These are phyloP conservation scores for Penicillium occitanis DNA, from an alignment of 2,329 filamentous ascomycete genomes.

Conservation along the genomic window DNA sequence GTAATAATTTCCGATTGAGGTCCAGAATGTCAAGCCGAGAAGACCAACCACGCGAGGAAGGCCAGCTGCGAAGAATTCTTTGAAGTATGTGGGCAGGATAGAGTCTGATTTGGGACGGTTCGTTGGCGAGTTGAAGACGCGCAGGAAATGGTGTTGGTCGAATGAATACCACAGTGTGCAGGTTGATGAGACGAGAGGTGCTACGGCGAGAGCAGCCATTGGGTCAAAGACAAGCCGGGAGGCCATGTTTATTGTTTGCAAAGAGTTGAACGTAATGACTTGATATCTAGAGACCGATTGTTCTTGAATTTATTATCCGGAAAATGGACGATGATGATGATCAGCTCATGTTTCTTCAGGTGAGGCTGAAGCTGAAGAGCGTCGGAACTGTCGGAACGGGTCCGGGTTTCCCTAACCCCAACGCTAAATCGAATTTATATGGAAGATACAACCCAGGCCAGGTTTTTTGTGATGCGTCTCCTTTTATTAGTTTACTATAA, in stretches of 20 bases:
- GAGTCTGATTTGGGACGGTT: slow-evolving; percentile 25
- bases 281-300: neutral
- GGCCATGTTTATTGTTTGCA: slow-evolving; percentile 6
- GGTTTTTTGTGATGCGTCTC: neutral
- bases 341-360: neutral
- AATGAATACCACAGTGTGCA: slow-evolving; percentile 48
- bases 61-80: slow-evolving; percentile 42
- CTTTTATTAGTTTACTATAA: neutral
- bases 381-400: neutral
- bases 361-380: neutral
- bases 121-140: slow-evolving; percentile 25
- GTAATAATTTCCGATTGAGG: slow-evolving; percentile 16
- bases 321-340: neutral
- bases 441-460: no score
- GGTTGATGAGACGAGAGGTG: slow-evolving; percentile 51
- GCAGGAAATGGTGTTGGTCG: slow-evolving; percentile 36
- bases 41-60: slow-evolving; percentile 37
- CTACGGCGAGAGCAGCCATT: slow-evolving; percentile 37
- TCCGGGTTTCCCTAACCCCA: neutral
- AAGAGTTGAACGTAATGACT: no score
- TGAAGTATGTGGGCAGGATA: slow-evolving; percentile 48
- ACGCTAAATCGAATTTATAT: neutral
- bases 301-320: neutral
- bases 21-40: slow-evolving; percentile 29
- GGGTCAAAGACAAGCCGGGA: slow-evolving; percentile 15